Conservation (phyloP, 805 yeast species). For the Saturnispora besseyi region DNA sequence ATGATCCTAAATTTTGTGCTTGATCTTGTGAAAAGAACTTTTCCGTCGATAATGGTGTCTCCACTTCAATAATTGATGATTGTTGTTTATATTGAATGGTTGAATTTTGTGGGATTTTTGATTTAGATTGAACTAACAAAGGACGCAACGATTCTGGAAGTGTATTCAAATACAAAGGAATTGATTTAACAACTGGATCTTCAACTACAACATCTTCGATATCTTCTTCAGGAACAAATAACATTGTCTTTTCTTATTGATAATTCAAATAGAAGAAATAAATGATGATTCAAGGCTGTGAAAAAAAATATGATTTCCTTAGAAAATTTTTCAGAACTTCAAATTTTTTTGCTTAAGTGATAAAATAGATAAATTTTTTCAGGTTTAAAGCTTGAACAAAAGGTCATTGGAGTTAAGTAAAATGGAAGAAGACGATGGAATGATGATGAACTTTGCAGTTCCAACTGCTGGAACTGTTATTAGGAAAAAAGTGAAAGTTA, state of each 20-base stretch:
- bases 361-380: neutral
- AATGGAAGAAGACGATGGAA: conserved; percentile 46
- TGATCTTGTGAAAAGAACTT: conserved; percentile 60
- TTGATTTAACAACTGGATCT: conserved; percentile 46
- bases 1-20: conserved; percentile 47
- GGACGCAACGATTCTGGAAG: conserved; percentile 23
- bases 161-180: conserved; percentile 43
- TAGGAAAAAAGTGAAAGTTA: conserved; percentile 29
- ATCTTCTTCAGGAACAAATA: conserved; percentile 13
- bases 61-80: conserved; percentile 62
- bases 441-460: conserved; percentile 63
- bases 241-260: neutral
- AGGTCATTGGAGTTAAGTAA: neutral
- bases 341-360: neutral
- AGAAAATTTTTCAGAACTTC: neutral
- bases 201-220: conserved; percentile 20
- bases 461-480: conserved; percentile 18
- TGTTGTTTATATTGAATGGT: conserved; percentile 40
- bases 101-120: conserved; percentile 38
- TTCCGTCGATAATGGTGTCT: conserved; percentile 61
- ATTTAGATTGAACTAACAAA: conserved; percentile 43
- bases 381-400: neutral
- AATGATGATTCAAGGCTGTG: neutral
- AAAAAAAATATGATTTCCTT: neutral
- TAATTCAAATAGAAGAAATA: neutral